Base-by-base conservation (phyloP, 1,284 basidiomycete genomes). In the Trichosporon asahii region DNA sequence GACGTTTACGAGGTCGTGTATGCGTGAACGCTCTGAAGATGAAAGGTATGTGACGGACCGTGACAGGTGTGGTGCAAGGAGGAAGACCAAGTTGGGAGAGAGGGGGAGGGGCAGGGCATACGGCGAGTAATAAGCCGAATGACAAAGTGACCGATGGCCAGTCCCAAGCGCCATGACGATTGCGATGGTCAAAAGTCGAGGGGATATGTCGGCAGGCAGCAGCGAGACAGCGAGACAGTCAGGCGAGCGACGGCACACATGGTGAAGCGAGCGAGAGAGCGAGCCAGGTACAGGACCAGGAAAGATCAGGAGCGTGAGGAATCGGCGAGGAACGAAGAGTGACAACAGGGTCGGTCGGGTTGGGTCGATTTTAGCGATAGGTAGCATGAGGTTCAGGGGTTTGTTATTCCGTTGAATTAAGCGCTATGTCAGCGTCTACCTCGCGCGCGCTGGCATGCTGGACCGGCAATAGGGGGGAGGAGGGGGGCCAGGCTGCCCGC, bases 351-450 rank as follows among this genome's bases (percentile, higher is more conserved):
- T 31, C 49, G 49, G 49, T 53, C 49, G 23, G 23, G 57, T 61
- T 33, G 57, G 57, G 27, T 61, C 57, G 57, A 61, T 61, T 61
- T 33, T n/a, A 31, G 29, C 27, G 18, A 31, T 31, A 61, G 57
- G 57, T 33, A 31, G 57, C 57, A 61, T 18, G 27, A 31, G 23
- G 57, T 61, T 33, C 27, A 31, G 57, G 57, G 57, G 6, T 25
- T 61, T 31, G 57, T 31, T 61, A 61, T 61, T 61, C 57, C 57
- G 57, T 61, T 31, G 15, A 61, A 61, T 61, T 61, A 61, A 31
- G 57, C 27, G 57, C 57, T 31, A 61, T 61, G 57, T 61, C 57
- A 61, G 57, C 57, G 57, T 61, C 57, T 61, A 29, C 18, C 29
- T 31, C 57, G 15, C 57, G 29, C 27, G 57, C 21, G 49, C 21